Conservation (phyloP, 768 basidiomycete genomes). For the Termitomyces sp. region DNA sequence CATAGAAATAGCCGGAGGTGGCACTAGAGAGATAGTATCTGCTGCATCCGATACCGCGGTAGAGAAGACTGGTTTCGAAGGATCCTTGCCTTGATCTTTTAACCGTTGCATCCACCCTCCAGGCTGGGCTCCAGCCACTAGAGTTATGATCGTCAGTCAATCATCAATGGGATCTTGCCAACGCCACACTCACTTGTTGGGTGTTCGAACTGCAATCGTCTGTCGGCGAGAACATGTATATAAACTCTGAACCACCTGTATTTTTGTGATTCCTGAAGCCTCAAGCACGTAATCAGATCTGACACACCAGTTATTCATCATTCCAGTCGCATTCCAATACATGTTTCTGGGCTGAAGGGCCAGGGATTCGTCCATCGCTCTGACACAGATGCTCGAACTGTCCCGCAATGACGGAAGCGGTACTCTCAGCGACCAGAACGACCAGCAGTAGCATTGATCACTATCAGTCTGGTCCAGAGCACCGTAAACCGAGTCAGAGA, state of each 20-base stretch:
- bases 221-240: constrained; percentile 31
- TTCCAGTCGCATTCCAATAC: constrained; percentile 57
- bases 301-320: constrained; percentile 60
- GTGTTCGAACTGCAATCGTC: constrained; percentile 50
- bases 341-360: constrained; percentile 51
- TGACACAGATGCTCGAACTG: constrained; percentile 40
- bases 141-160: background rate
- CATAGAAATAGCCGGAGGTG: constrained; percentile 28
- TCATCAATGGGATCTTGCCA: background rate
- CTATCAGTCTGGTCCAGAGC: constrained; percentile 42
- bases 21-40: constrained; percentile 10
- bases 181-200: constrained; percentile 35
- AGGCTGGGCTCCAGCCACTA: constrained; percentile 35
- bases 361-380: constrained; percentile 53
- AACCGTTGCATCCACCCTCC: constrained; percentile 65
- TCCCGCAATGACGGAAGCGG: constrained; percentile 27
- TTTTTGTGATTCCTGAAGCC: background rate
- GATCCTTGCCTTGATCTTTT: constrained; percentile 41
- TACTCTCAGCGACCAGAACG: constrained; percentile 49
- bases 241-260: constrained; percentile 57
- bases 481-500: constrained; percentile 42
- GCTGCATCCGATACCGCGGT: background rate
- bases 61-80: constrained; percentile 37
- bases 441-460: constrained; percentile 60
- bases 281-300: background rate